Evolutionary conservation across 2,329 filamentous ascomycete genomes (phyloP), one percentile per base, ranked within the genome.

Genomic region (Trichoderma sp.): DNA sequence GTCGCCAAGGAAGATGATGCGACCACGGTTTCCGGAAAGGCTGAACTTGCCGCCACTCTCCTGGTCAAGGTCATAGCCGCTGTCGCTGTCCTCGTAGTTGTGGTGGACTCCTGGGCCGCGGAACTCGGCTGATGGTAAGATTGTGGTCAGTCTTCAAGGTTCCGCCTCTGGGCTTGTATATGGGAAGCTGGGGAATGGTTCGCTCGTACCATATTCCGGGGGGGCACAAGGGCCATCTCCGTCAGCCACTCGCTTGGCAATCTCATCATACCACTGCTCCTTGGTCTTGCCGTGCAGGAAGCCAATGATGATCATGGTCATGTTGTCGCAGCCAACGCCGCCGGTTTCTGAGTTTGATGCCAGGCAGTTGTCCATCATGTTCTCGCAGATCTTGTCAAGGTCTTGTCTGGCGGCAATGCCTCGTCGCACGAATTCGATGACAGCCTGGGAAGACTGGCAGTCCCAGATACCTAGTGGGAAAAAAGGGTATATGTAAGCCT

Each of bases 361-460:
- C 73, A 99, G 86, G 79, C 96, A 99, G 84, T 98, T 99, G 85
- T 99, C 95, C 96, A 99, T 99, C 93, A 99, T 97, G 84, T 99
- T 99, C 83, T 99, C 96, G 81, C 95, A 98, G 76, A 99, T 98
- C 79, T 92, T 92, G 68, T 94, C 90, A 63, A 99, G 87, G 60
- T 96, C 92, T 82, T 99, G 96, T 85, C 97, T 97, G 63, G 94
- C 94, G 60, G 94, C 95, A 79, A 99, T 97, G 68, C 96, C 96
- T 78, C 96, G 91, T 79, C 96, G 89, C 72, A 98, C 96, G 78
- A 99, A 99, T 81, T 99, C 96, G 74, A 98, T 85, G 39, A 99
- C 96, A 49, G 95, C 93, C 84, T 99, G 96, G 56, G 96, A 99
- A 68, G 96, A 97, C 81, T 98, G 96, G 81, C 96, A 98, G 82